Conservation (phyloP, 2,329 filamentous ascomycete genomes). For the Bipolaris bicolor region DNA sequence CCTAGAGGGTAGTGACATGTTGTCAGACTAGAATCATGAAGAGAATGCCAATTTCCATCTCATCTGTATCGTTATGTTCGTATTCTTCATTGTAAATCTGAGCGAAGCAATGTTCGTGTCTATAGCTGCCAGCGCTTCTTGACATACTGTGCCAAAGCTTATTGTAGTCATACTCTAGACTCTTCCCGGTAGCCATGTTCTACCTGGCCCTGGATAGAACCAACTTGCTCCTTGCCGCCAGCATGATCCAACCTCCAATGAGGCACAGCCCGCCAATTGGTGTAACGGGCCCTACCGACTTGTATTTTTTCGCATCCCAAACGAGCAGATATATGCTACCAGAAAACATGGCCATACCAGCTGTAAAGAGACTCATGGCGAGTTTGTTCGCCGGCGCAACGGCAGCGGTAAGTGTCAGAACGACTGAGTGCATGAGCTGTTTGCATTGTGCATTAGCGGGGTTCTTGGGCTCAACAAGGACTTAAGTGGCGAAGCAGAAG, state of each 20-base stretch:
- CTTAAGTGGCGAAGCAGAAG: neutral
- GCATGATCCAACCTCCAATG: constrained; percentile 67
- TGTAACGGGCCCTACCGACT: constrained; percentile 67
- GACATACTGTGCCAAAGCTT: neutral
- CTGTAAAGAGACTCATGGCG: constrained; percentile 65
- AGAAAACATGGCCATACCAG: constrained; percentile 71
- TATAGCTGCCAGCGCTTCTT: constrained; percentile 1
- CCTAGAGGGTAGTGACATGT: neutral
- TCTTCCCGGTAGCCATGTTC: neutral
- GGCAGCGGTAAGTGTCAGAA: constrained; percentile 62
- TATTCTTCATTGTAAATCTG: neutral
- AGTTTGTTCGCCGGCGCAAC: constrained; percentile 62
- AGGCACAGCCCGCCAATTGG: constrained; percentile 68
- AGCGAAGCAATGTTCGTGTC: neutral
- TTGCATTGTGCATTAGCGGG: constrained; percentile 34
- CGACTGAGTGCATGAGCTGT: constrained; percentile 69
- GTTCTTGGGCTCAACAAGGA: neutral
- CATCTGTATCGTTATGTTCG: neutral
- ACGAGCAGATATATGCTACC: constrained; percentile 69
- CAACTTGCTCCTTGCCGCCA: constrained; percentile 48
- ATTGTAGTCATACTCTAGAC: neutral
- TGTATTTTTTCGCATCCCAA: constrained; percentile 66
- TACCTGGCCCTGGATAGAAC: constrained; percentile 7
- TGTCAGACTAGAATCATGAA: neutral
- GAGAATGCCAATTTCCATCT: neutral